phyloP scores from a whole-genome alignment of 2,329 filamentous ascomycete genomes.

The Tolypocladium ovalisporum region DNA sequence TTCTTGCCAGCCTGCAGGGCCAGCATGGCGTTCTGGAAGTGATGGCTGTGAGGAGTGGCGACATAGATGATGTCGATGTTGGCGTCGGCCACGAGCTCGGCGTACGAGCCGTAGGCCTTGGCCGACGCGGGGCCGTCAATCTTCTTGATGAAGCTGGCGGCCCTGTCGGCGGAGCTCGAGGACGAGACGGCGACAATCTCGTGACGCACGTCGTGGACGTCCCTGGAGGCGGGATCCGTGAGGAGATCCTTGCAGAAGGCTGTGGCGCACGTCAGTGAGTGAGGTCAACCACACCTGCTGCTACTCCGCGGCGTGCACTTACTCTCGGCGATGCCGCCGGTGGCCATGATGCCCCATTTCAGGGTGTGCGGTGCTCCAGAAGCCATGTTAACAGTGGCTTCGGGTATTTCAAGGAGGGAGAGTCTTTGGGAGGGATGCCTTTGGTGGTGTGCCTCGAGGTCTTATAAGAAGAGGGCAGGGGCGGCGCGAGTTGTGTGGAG shows the following conservation, averaged over 20 bases:
- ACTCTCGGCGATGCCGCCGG: conserved; percentile 48
- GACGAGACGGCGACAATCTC: conserved; percentile 71
- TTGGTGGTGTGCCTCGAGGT: background rate
- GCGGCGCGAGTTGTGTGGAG: background rate
- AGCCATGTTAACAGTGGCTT: conserved; percentile 22
- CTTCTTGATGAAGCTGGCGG: conserved; percentile 61
- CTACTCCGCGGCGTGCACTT: background rate
- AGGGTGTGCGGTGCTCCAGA: conserved; percentile 31
- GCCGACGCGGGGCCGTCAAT: conserved; percentile 58
- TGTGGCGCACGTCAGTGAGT: conserved; percentile 12
- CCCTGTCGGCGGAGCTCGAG: conserved; percentile 59
- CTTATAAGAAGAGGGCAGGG: background rate
- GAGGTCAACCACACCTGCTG: background rate
- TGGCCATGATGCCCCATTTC: conserved; percentile 52
- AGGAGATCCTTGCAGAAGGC: conserved; percentile 70
- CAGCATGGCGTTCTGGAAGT: conserved; percentile 86
- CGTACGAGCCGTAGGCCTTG: conserved; percentile 69
- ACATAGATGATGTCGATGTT: conserved; percentile 81
- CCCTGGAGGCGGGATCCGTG: conserved; percentile 57
- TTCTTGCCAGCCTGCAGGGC: conserved; percentile 75
- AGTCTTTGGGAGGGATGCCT: background rate
- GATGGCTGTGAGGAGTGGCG: conserved; percentile 83
- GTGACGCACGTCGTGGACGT: conserved; percentile 63
- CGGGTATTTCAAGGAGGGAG: background rate
- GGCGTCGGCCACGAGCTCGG: conserved; percentile 66